Evolutionary conservation across 441 rosid genomes (phyloP).

Genomic region (Syzygium malaccense): DNA sequence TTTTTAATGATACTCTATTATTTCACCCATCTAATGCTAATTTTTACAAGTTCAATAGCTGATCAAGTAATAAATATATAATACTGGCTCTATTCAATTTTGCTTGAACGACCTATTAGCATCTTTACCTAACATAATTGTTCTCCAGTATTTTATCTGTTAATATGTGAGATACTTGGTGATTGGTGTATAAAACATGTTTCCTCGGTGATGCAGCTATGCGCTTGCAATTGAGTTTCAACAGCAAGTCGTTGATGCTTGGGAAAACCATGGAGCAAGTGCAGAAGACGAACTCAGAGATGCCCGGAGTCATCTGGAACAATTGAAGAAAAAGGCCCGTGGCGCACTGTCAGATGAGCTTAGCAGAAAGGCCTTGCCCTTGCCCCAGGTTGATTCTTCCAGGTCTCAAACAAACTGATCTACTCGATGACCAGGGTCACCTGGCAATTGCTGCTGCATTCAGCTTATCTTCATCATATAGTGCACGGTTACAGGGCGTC

Average conservation of each 20-base stretch:
- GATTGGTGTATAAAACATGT: neutral
- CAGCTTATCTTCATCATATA: neutral
- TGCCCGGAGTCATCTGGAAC: slow-evolving; percentile 46
- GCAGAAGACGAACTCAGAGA: slow-evolving; percentile 64
- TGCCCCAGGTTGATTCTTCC: slow-evolving; percentile 29
- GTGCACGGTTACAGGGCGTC: neutral
- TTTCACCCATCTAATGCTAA: neutral
- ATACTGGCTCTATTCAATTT: neutral
- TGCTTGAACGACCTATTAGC: neutral
- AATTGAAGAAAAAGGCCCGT: slow-evolving; percentile 53
- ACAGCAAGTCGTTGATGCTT: slow-evolving; percentile 65
- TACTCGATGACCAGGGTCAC: neutral
- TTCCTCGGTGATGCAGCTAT: slow-evolving; percentile 44
- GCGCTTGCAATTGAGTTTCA: slow-evolving; percentile 80
- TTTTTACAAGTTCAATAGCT: neutral
- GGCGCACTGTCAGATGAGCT: slow-evolving; percentile 29
- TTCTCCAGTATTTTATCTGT: neutral
- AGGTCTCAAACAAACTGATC: neutral
- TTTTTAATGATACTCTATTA: neutral
- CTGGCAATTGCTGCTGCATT: neutral
- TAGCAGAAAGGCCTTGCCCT: slow-evolving; percentile 39
- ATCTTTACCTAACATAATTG: neutral
- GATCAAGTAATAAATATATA: neutral
- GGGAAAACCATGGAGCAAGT: slow-evolving; percentile 81
- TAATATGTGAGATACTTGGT: neutral